Base-by-base conservation (phyloP, 2,329 filamentous ascomycete species). In the Colletotrichum ledebouriae region DNA sequence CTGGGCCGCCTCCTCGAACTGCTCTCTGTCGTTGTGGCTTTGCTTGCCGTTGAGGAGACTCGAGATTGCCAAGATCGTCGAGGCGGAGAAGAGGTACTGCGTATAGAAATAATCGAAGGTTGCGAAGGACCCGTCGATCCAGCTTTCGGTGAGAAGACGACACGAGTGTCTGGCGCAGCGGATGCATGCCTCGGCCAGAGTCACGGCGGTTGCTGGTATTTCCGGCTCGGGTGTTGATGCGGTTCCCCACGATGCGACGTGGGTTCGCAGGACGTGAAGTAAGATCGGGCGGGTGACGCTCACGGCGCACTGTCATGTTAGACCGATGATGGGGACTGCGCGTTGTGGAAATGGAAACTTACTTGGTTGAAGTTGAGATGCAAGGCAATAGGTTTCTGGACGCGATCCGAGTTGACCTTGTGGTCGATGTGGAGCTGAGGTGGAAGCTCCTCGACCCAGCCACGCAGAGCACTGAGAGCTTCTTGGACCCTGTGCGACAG, bases 61-160 rank as follows among this genome's bases (percentile, higher is more conserved):
- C 2, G 83, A 83, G 1, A 83, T 76, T 0, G 80, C 81, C 2
- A 85, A 77, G 4, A 84, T 77, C 0, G 79, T 82, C 2, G 81
- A 77, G 0, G 82, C 78, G 0, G 83, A 81, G 72, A 85, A 85
- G 29, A 85, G 78, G 46, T 83, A 84, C 53, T 84, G 81, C 0
- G 80, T 80, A 72, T 80, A 78, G 53, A 81, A 81, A 72, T 83
- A 84, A 66, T 84, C 83, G 52, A 85, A 83, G 0, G 79, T 83
- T 0, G 78, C 75, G 61, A 84, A 83, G 0, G 81, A 79, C 0
- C 83, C 83, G 37, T 82, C 78, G 2, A 84, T 79, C 83, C 83
- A 85, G 12, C 77, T 78, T 6, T 82, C 77, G 3, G 78, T 81
- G 0, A 85, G 73, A 0, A 85, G 73, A 0, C 77, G 76, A 50